Base-by-base conservation (phyloP, 768 basidiomycete genomes). In the Boletus coccyginus region DNA sequence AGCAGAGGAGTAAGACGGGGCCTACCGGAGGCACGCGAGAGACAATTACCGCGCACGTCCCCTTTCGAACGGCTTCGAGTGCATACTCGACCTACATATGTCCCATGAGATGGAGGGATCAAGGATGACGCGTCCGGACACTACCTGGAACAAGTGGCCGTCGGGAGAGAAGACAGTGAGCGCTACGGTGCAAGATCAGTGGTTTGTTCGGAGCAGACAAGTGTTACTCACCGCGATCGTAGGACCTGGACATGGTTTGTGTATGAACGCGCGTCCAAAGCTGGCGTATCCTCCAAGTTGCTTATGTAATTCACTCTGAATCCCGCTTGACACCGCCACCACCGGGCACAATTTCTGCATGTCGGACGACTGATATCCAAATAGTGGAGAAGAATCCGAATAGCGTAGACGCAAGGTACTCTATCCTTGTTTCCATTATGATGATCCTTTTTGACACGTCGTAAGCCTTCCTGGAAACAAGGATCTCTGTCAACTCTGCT, bases 141-240 rank as follows among this genome's bases (percentile, higher is more conserved):
- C 58, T 62, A 92, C 94, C 83, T 98, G 94, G 81, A 98, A 97
- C 65, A 99, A 79, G 78, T 99, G 97, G 17, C 97, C 97, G 78
- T 98, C 97, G 56, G 96, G 96, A 42, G 94, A 97, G 81, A 97
- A 96, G 70, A 96, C 94, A 61, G 96, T 98, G 61, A 98, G 86
- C 46, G 95, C 95, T 97, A 53, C 4, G 29, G 50, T 24, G 36
- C 50, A 31, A 38, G n/a, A 57, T 61, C 50, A 66, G 60, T 39
- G 29, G 1, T 8, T 14, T 17, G 5, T 12, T 13, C 43, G 7
- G 8, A 12, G 5, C 1, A 41, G 7, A 4, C 7, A 31, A n/a
- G n/a, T 5, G n/a, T 6, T 49, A 31, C 78, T 46, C 69, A 94
- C 94, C 94, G 85, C 94, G 88, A 86, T 97, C 94, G 78, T 97